These are phyloP conservation scores for Fomitopsis pinicola DNA, from an alignment of 1,284 basidiomycete genomes.

Conservation along the genomic window DNA sequence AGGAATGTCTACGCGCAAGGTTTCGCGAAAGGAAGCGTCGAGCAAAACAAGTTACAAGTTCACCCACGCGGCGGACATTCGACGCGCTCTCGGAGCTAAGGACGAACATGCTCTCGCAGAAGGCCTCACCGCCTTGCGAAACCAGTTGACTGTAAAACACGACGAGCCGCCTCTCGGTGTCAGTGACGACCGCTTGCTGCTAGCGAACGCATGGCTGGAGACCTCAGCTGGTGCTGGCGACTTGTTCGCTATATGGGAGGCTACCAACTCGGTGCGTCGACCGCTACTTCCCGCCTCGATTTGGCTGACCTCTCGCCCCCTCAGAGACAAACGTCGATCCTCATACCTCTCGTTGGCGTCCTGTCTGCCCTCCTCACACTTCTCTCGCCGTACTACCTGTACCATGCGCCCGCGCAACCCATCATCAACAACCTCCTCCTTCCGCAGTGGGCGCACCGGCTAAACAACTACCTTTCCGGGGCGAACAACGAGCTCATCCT, in stretches of 20 bases:
- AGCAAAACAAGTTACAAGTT: constrained; percentile 11
- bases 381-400: constrained; percentile 59
- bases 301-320: background rate
- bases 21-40: background rate
- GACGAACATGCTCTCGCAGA: constrained; percentile 23
- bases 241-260: constrained; percentile 61
- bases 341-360: constrained; percentile 45
- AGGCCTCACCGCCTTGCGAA: constrained; percentile 36
- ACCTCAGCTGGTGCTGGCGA: constrained; percentile 50
- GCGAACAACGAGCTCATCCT: constrained; percentile 60
- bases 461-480: constrained; percentile 57
- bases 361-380: constrained; percentile 54
- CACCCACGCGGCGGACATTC: constrained; percentile 23
- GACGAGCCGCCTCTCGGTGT: constrained; percentile 40
- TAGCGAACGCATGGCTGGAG: constrained; percentile 61
- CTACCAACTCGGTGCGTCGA: constrained; percentile 39
- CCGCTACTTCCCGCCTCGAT: background rate
- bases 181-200: constrained; percentile 53
- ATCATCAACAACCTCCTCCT: constrained; percentile 57
- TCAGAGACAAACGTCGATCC: constrained; percentile 42
- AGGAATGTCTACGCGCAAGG: background rate
- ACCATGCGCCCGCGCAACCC: constrained; percentile 54
- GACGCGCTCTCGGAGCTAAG: constrained; percentile 20
- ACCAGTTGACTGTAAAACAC: constrained; percentile 48
- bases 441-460: constrained; percentile 44